Evolutionary conservation across 257 asterid species (phyloP), one percentile per base, ranked within the genome.

Genomic region (Solanum habrochaites): DNA sequence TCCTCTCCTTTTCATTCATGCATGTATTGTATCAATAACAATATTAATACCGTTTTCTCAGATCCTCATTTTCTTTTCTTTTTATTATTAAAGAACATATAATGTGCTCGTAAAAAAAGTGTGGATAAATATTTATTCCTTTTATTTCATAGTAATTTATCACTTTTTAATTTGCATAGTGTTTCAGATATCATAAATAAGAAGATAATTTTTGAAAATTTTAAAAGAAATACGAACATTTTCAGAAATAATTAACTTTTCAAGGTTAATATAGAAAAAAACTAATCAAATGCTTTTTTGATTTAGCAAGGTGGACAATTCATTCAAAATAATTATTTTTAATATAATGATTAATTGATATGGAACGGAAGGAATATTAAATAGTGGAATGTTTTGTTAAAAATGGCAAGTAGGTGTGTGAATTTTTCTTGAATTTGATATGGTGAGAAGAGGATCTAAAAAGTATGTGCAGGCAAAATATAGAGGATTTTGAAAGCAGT

Each of bases 21-120:
- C 86, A 20, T 58, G n/a, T 6, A 21, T 35, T 37, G 45, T 23
- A 56, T 56, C 64, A 56, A 56, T 56, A 39, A 81, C 42, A 87
- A 75, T n/a, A 88, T 83, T 67, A 42, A 86, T 77, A 43, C 67
- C 74, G 83, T 84, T 86, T 83, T 43, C 70, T 35, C 39, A 27
- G 85, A 88, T 88, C 52, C 47, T 86, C 72, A 74, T 83, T 31
- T 31, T 43, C 69, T 43, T 37, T 37, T 42, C 49, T 40, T 20
- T 25, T 16, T 42, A n/a, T 21, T 58, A 58, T 21, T 58, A 20
- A 20, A 20, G 21, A 58, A 58, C 9, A 58, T 13, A 8, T 56
- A 18, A 7, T 56, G 64, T 20, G n/a, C 25, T 56, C 21, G 20
- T 1, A 56, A 52, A 52, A 3, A 56, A 56, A 58, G 1, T 8